A percentile compares a stretch with the other conserved stretches of the same genome.
phyloP scores from a whole-genome alignment of 345 rosid species.

The Nasturtium officinale region DNA sequence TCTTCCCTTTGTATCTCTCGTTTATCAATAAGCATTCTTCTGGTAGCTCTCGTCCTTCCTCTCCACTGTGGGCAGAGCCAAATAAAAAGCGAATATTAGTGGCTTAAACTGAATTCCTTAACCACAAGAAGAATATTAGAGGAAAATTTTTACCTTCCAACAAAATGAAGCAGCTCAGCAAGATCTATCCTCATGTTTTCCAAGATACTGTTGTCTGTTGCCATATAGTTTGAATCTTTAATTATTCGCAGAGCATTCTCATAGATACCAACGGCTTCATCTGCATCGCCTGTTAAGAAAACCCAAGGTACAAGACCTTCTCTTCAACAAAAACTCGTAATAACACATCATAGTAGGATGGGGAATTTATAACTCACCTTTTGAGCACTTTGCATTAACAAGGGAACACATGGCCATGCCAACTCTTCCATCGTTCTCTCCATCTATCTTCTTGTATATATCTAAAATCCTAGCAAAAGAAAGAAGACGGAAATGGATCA shows the following conservation, averaged over 20 bases:
- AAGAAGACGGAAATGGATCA: constrained; percentile 1
- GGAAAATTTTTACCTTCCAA: constrained; percentile 59
- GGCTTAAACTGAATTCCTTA: background rate
- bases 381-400: constrained; percentile 74
- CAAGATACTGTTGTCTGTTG: constrained; percentile 59
- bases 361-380: constrained; percentile 49
- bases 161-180: constrained; percentile 84
- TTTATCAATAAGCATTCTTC: constrained; percentile 79
- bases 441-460: constrained; percentile 65
- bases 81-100: background rate
- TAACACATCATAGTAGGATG: constrained; percentile 10
- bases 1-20: constrained; percentile 69
- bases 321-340: constrained; percentile 12
- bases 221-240: constrained; percentile 63
- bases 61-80: constrained; percentile 51
- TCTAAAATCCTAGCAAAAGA: constrained; percentile 52
- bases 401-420: constrained; percentile 84
- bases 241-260: constrained; percentile 64
- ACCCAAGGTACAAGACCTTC: constrained; percentile 1
- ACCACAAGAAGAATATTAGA: background rate
- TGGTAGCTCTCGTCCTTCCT: constrained; percentile 78
- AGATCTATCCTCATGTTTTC: constrained; percentile 86
- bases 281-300: constrained; percentile 60
- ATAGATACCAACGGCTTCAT: constrained; percentile 70
- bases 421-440: constrained; percentile 75